These are phyloP conservation scores for Trichoderma koningii DNA, from an alignment of 2,329 filamentous ascomycete genomes.

Conservation along the genomic window DNA sequence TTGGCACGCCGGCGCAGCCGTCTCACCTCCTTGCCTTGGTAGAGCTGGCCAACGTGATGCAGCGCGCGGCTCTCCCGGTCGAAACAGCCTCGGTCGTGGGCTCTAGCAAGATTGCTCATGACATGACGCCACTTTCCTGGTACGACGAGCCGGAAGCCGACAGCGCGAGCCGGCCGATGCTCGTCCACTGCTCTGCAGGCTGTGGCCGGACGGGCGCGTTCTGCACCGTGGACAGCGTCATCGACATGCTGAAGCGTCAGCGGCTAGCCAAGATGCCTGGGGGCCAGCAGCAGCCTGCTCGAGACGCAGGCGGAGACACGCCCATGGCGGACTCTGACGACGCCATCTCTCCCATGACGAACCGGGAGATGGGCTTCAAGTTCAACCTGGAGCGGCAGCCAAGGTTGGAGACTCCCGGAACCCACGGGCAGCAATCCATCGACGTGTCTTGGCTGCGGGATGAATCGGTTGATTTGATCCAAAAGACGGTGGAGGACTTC, in stretches of 20 bases:
- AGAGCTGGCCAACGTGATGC: slow-evolving; percentile 81
- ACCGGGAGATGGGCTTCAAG: slow-evolving; percentile 33
- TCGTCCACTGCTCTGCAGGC: slow-evolving; percentile 95
- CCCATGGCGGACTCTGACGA: slow-evolving; percentile 45
- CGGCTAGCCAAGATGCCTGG: slow-evolving; percentile 44
- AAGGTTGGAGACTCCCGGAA: slow-evolving; percentile 28
- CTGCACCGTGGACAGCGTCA: slow-evolving; percentile 92
- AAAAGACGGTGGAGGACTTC: slow-evolving; percentile 88
- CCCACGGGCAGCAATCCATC: slow-evolving; percentile 30
- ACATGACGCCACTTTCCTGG: slow-evolving; percentile 46
- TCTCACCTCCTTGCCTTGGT: slow-evolving; percentile 83
- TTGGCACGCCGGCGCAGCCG: slow-evolving; percentile 87
- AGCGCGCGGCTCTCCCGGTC: slow-evolving; percentile 55
- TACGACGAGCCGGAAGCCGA: slow-evolving; percentile 62
- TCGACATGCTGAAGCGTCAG: slow-evolving; percentile 96
- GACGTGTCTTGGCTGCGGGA: slow-evolving; percentile 69
- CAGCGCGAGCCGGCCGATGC: slow-evolving; percentile 63
- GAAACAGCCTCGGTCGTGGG: slow-evolving; percentile 46
- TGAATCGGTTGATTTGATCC: slow-evolving; percentile 75
- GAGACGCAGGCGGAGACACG: slow-evolving; percentile 49
- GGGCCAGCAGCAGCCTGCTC: slow-evolving; percentile 16
- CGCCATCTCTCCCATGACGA: slow-evolving; percentile 36
- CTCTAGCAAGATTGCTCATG: slow-evolving; percentile 35
- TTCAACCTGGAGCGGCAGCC: slow-evolving; percentile 28
- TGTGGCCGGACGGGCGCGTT: slow-evolving; percentile 96